Conservation (phyloP, 2,329 filamentous ascomycete species). For the Blastomyces emzantsi region DNA sequence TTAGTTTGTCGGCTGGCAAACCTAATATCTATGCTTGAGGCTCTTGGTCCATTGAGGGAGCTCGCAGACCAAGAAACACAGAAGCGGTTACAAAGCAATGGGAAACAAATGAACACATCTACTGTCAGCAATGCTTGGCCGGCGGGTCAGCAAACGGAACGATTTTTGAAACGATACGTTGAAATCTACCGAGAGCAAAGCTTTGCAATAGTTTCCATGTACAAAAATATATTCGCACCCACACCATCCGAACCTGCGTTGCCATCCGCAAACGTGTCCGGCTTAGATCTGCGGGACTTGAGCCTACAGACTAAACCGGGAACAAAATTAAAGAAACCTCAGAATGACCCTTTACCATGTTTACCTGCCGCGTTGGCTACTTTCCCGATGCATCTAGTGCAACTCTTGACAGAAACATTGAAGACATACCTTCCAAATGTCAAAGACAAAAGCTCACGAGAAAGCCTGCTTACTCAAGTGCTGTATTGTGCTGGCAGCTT, state of each 20-base stretch:
- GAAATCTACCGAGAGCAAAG: constrained; percentile 97
- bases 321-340: constrained; percentile 19
- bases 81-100: constrained; percentile 30
- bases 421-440: constrained; percentile 71
- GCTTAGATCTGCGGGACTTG: constrained; percentile 20
- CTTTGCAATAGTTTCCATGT: constrained; percentile 91
- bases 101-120: constrained; percentile 17
- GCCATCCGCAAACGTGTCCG: constrained; percentile 22
- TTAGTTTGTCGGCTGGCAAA: constrained; percentile 77
- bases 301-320: constrained; percentile 20
- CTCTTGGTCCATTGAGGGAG: constrained; percentile 74
- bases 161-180: constrained; percentile 89
- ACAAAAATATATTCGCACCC: constrained; percentile 74
- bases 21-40: constrained; percentile 68
- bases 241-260: constrained; percentile 35
- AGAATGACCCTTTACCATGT: constrained; percentile 35
- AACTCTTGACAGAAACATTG: constrained; percentile 69
- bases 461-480: constrained; percentile 85
- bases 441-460: constrained; percentile 66
- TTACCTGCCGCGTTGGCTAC: constrained; percentile 70
- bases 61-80: constrained; percentile 77
- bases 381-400: constrained; percentile 74
- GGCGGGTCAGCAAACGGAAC: constrained; percentile 80
- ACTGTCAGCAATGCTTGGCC: constrained; percentile 25
- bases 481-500: constrained; percentile 88